Conservation (phyloP, 1,284 basidiomycete genomes). For the Vanrija pseudolonga region DNA sequence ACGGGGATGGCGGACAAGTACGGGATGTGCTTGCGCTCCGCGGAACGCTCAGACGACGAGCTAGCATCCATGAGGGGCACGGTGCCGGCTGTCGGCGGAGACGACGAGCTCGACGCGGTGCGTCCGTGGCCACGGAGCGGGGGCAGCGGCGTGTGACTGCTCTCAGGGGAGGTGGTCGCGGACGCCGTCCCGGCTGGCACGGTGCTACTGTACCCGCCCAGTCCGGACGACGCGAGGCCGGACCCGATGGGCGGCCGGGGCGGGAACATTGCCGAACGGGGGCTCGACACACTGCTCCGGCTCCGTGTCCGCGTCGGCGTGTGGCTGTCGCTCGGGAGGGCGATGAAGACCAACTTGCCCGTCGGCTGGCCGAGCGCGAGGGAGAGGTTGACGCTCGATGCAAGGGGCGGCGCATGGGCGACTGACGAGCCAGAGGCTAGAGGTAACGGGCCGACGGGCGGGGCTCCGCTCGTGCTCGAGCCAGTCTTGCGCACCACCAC, state of each 20-base stretch:
- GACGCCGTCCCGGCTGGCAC: background rate
- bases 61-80: background rate
- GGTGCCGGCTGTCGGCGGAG: slow-evolving; percentile 2
- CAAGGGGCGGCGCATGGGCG: slow-evolving; percentile 15
- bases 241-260: background rate
- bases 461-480: no score
- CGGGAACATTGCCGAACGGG: background rate
- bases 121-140: background rate
- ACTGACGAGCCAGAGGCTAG: no score
- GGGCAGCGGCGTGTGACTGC: background rate
- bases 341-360: slow-evolving; percentile 41
- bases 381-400: slow-evolving; percentile 39
- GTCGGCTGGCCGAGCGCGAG: slow-evolving; percentile 31
- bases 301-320: slow-evolving; percentile 4
- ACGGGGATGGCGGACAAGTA: slow-evolving; percentile 2
- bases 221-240: background rate
- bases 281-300: background rate
- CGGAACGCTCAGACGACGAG: no score
- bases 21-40: background rate
- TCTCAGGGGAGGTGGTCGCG: background rate
- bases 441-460: no score
- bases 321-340: slow-evolving; percentile 29
- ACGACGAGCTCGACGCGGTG: background rate
- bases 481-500: slow-evolving; percentile 23
- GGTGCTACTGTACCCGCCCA: background rate